Evolutionary conservation across 2,329 filamentous ascomycete species (phyloP).

Genomic region (Fusarium denticulatum): DNA sequence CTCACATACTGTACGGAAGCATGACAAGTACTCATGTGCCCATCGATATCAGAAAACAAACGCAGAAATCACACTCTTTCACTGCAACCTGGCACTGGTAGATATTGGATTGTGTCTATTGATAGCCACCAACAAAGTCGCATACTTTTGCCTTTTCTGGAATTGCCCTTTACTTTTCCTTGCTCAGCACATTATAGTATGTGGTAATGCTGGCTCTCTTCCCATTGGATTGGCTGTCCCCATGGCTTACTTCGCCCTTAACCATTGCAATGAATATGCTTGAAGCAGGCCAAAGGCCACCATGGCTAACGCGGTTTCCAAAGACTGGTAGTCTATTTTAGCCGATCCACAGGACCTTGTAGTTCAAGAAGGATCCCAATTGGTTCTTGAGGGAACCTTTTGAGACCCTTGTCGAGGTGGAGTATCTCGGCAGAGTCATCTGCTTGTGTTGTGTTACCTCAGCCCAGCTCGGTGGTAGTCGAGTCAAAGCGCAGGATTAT

Average conservation of each 20-base stretch:
- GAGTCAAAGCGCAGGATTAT: not conserved
- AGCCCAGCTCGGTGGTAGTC: not conserved
- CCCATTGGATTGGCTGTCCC: constrained; percentile 2
- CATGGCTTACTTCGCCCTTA: not conserved
- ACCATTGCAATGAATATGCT: not conserved
- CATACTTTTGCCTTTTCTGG: not conserved
- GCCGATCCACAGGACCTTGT: not conserved
- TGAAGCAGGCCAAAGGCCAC: not conserved
- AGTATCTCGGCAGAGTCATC: constrained; percentile 2
- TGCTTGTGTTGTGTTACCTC: not conserved
- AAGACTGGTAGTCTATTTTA: not conserved
- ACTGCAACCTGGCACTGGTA: not conserved
- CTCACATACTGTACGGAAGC: not conserved
- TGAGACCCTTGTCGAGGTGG: not conserved
- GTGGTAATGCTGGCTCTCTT: not conserved
- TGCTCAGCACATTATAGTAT: not conserved
- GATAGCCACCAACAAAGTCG: not conserved
- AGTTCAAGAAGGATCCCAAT: not conserved
- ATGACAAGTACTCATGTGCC: not conserved
- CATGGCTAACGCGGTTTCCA: not conserved
- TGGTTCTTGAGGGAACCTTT: not conserved
- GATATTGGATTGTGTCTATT: not conserved
- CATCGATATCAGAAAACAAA: not conserved
- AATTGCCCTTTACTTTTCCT: not conserved
- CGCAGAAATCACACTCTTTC: not conserved